Evolutionary conservation across 2,329 filamentous ascomycete genomes (phyloP).

Genomic region (Penicillium hordei): DNA sequence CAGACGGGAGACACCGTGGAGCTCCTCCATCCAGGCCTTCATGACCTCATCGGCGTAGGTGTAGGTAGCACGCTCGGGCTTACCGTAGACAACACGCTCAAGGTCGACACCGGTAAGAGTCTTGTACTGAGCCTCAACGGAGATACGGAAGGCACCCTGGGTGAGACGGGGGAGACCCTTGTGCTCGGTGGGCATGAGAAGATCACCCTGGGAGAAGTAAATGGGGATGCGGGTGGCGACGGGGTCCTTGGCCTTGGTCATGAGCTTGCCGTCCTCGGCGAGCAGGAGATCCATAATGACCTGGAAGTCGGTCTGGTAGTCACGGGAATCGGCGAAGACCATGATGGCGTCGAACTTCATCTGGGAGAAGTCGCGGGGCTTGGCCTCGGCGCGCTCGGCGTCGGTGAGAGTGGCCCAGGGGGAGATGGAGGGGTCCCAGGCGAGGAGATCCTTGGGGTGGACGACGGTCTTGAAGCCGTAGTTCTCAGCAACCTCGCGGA

Average conservation of each 20-base stretch:
- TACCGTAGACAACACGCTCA: constrained; percentile 74
- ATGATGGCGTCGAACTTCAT: constrained; percentile 72
- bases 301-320: constrained; percentile 74
- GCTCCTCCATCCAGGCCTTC: constrained; percentile 70
- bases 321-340: constrained; percentile 71
- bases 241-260: constrained; percentile 66
- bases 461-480: constrained; percentile 74
- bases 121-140: constrained; percentile 65
- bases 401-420: constrained; percentile 68
- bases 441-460: constrained; percentile 71
- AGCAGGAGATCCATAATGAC: constrained; percentile 73
- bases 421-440: constrained; percentile 67
- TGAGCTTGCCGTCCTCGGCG: constrained; percentile 65
- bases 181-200: constrained; percentile 65
- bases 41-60: constrained; percentile 75
- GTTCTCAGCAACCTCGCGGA: constrained; percentile 69
- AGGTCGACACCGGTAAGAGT: constrained; percentile 67
- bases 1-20: constrained; percentile 69
- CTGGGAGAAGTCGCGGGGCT: constrained; percentile 70
- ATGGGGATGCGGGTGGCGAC: constrained; percentile 67
- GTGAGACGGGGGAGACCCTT: constrained; percentile 65
- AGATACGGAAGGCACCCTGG: constrained; percentile 73
- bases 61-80: constrained; percentile 73
- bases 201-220: constrained; percentile 68
- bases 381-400: constrained; percentile 65